These are phyloP conservation scores for Tulasnella sp. DNA, from an alignment of 768 basidiomycete species.

Conservation along the genomic window DNA sequence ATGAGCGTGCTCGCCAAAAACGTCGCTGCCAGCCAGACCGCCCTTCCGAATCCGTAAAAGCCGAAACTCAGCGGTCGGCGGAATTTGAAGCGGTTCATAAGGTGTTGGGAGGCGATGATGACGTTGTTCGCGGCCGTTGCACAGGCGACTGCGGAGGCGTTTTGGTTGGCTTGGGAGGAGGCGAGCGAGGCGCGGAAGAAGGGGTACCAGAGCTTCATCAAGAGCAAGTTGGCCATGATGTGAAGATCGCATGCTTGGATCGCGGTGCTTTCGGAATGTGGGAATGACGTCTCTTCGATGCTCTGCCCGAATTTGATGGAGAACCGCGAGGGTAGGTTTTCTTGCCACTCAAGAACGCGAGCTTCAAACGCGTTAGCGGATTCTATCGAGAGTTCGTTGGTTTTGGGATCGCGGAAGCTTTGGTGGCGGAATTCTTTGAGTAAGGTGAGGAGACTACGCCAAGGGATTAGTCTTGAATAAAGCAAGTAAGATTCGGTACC, in stretches of 20 bases:
- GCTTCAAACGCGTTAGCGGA: constrained; percentile 46
- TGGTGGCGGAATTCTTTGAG: constrained; percentile 50
- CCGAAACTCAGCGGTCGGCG: constrained; percentile 28
- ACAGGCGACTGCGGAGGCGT: constrained; percentile 38
- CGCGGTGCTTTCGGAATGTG: constrained; percentile 29
- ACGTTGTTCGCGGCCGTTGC: constrained; percentile 56
- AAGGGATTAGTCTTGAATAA: background rate
- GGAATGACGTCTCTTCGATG: constrained; percentile 18
- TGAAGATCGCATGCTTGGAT: constrained; percentile 47
- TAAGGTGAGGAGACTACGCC: constrained; percentile 33
- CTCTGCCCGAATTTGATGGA: constrained; percentile 33
- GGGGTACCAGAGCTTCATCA: constrained; percentile 55
- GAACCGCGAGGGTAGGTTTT: constrained; percentile 38
- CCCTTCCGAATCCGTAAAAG: constrained; percentile 47
- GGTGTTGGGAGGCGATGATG: constrained; percentile 26
- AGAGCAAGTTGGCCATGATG: constrained; percentile 45
- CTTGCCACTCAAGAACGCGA: constrained; percentile 43
- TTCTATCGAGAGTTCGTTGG: constrained; percentile 40
- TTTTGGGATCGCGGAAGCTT: constrained; percentile 30
- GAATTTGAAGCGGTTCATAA: constrained; percentile 31
- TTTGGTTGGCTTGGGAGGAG: constrained; percentile 3
- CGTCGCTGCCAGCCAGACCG: constrained; percentile 54
- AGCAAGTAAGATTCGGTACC: constrained; percentile 21
- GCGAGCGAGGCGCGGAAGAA: constrained; percentile 36
- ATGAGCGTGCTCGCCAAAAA: constrained; percentile 52